These are phyloP conservation scores for Calendula officinalis DNA, from an alignment of 129 eudicot genomes.

Conservation along the genomic window DNA sequence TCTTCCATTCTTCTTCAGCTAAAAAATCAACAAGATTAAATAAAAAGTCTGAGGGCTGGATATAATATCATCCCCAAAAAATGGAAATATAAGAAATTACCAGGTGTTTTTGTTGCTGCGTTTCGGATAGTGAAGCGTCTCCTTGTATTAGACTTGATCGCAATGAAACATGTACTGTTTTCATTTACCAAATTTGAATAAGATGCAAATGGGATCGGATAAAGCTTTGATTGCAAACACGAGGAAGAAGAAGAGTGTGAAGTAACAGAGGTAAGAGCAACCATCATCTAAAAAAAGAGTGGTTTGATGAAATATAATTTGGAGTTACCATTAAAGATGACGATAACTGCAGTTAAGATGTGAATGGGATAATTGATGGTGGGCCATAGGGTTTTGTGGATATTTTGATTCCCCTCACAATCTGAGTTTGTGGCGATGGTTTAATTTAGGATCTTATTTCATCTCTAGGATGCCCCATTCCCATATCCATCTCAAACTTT, in stretches of 20 bases:
- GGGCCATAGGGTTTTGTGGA: conserved; percentile 32
- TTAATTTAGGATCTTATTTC: conserved; percentile 40
- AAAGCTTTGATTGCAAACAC: conserved; percentile 34
- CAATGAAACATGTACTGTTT: conserved; percentile 30
- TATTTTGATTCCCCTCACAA: conserved; percentile 43
- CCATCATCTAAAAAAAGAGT: conserved; percentile 39
- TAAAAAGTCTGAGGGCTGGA: background rate
- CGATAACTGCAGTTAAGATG: conserved; percentile 10
- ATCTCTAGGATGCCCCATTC: conserved; percentile 31
- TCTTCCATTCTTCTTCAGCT: conserved; percentile 98
- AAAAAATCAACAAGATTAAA: conserved; percentile 30
- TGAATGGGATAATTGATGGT: conserved; percentile 30
- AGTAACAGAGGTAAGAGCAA: conserved; percentile 60
- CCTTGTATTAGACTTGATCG: conserved; percentile 28
- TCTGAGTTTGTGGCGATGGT: conserved; percentile 66
- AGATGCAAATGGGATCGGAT: conserved; percentile 27
- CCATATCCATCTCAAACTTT: conserved; percentile 21
- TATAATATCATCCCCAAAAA: background rate
- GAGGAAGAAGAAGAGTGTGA: conserved; percentile 54
- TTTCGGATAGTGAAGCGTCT: conserved; percentile 46
- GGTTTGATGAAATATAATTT: conserved; percentile 1
- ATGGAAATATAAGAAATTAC: conserved; percentile 32
- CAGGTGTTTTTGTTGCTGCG: conserved; percentile 97
- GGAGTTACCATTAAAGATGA: conserved; percentile 4
- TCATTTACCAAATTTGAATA: conserved; percentile 31